phyloP scores from a whole-genome alignment of 306 rosid species.

The Lagenaria siceraria region DNA sequence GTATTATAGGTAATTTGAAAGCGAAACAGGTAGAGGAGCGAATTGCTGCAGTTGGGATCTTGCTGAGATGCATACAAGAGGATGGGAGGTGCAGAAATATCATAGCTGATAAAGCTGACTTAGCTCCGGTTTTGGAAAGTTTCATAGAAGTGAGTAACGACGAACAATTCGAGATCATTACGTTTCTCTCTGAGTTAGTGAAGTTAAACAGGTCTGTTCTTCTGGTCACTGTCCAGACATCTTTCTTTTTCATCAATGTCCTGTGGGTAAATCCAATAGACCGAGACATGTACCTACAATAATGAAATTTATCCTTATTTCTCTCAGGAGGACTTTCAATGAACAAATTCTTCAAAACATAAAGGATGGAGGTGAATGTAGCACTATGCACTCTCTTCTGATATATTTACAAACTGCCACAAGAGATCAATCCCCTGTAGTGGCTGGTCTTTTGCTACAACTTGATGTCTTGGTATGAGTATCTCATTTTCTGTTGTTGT shows the following conservation, averaged over 20 bases:
- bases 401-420: slow-evolving; percentile 57
- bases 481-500: slow-evolving; percentile 3
- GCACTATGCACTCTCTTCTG: slow-evolving; percentile 84
- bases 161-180: slow-evolving; percentile 52
- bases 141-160: slow-evolving; percentile 37
- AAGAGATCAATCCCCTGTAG: slow-evolving; percentile 57
- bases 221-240: neutral
- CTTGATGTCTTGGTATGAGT: slow-evolving; percentile 89
- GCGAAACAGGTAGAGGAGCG: slow-evolving; percentile 55
- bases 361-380: slow-evolving; percentile 72
- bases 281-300: neutral
- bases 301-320: slow-evolving; percentile 2
- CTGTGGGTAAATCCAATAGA: neutral
- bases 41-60: slow-evolving; percentile 63
- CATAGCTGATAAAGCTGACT: slow-evolving; percentile 61
- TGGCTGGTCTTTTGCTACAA: slow-evolving; percentile 85
- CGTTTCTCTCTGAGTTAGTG: slow-evolving; percentile 56
- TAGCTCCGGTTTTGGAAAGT: slow-evolving; percentile 55
- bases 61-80: slow-evolving; percentile 59
- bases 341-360: slow-evolving; percentile 68
- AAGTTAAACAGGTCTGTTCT: slow-evolving; percentile 53
- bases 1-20: slow-evolving; percentile 40
- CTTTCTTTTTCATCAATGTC: neutral
- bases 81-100: slow-evolving; percentile 65
- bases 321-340: slow-evolving; percentile 55